A percentile compares a stretch with the other conserved stretches of the same genome.
These are phyloP conservation scores for Cladosporium oxysporum DNA, from an alignment of 2,329 filamentous ascomycete species.

Conservation along the genomic window DNA sequence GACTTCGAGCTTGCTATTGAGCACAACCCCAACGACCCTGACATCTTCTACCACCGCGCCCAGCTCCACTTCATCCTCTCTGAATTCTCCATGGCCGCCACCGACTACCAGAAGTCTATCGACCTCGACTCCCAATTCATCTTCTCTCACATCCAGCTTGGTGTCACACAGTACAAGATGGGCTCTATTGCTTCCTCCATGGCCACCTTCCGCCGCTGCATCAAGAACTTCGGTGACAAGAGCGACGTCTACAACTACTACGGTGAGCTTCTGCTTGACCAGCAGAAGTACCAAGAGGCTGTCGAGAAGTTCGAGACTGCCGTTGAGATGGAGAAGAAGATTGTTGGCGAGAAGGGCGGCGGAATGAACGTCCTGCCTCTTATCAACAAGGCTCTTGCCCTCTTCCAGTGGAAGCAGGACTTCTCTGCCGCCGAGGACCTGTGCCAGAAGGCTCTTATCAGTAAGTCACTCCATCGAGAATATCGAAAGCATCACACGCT, in stretches of 20 bases:
- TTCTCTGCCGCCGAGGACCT: conserved; percentile 92
- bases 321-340: conserved; percentile 96
- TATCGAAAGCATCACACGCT: not conserved
- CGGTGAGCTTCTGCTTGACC: conserved; percentile 92
- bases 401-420: conserved; percentile 99
- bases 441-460: conserved; percentile 95
- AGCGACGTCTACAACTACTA: conserved; percentile 99
- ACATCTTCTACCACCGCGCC: conserved; percentile 98
- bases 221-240: conserved; percentile 97
- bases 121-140: conserved; percentile 95
- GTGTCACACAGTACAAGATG: conserved; percentile 99
- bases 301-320: conserved; percentile 98
- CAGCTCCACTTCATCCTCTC: conserved; percentile 97
- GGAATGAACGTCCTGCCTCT: conserved; percentile 96
- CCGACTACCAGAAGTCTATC: conserved; percentile 99
- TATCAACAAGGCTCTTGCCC: conserved; percentile 95
- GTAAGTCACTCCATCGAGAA: conserved; percentile 58
- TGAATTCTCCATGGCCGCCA: conserved; percentile 89
- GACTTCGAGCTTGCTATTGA: conserved; percentile 85
- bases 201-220: conserved; percentile 95
- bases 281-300: conserved; percentile 91
- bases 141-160: conserved; percentile 98
- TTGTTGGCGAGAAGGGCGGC: conserved; percentile 71
- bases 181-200: conserved; percentile 96
- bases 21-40: conserved; percentile 85